Evolutionary conservation across 2,329 filamentous ascomycete genomes (phyloP), one percentile per base, ranked within the genome.

Genomic region (Sclerotinia borealis): DNA sequence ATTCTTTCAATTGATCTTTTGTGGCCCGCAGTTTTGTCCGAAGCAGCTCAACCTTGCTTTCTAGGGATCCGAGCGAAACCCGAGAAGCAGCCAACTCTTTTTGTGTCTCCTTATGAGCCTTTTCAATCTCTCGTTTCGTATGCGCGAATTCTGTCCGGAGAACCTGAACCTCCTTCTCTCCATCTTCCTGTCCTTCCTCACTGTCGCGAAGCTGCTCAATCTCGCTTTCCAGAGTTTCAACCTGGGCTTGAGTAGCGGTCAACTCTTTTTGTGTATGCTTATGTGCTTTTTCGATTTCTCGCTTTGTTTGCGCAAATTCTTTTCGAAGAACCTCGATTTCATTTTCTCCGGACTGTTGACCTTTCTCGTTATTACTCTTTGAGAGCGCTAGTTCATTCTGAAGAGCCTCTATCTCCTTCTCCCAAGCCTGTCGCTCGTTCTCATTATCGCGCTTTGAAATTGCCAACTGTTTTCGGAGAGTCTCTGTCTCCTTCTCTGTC

Each of bases 1-100:
- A 80, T 72, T 88, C 83, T 73, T 91, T 92, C 31, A 95, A 81
- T 72, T 91, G 87, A 37, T 89, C 85, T 66, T 92, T 91, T 0
- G 85, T 83, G 11, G 84, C 80, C 59, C 85, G 85, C 25, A 93
- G 77, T 54, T 73, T 74, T 13, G 67, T 71, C 22, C 66, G 63
- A 41, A 73, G 64, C 79, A 72, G 69, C 4, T 71, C 72, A 6
- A 80, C 50, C 1, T 72, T 73, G 27, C 65, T 67, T 63, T 74
- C 63, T 0, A 70, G 63, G 25, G 85, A 84, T 59, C 85, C 86
- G 22, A 95, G 85, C 66, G 87, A 82, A 9, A 81, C 81, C 48
- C 89, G 84, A 54, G 83, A 83, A 31, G 72, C 70, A 36, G 74
- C 70, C 3, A 65, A 29, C 48, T 68, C 74, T 34, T 72, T 73